Evolutionary conservation across 441 rosid genomes (phyloP).

Genomic region (Eruca vesicaria): DNA sequence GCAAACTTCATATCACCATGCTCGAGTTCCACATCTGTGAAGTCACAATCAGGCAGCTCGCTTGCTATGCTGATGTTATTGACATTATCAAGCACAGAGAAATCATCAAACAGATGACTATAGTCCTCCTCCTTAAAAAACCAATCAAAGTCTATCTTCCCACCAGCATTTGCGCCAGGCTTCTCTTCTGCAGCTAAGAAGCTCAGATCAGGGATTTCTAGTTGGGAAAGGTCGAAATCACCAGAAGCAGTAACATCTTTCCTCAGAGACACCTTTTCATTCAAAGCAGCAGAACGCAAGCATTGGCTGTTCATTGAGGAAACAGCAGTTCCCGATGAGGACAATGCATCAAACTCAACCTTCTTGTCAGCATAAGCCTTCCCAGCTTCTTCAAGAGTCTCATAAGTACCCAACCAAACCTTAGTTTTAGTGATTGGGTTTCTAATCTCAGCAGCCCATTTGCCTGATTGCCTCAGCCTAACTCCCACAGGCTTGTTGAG

Average conservation of each 20-base stretch:
- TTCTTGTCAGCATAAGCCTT: constrained; percentile 45
- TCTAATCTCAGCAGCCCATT: constrained; percentile 88
- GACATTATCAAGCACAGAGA: constrained; percentile 46
- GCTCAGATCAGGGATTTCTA: constrained; percentile 46
- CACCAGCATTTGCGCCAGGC: constrained; percentile 24
- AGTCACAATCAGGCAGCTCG: constrained; percentile 81
- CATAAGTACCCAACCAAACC: constrained; percentile 81
- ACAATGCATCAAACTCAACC: constrained; percentile 44
- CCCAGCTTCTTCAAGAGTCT: constrained; percentile 71
- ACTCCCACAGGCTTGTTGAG: constrained; percentile 59
- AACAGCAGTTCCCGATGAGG: constrained; percentile 29
- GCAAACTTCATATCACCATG: constrained; percentile 40
- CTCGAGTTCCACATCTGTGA: constrained; percentile 49
- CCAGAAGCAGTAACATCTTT: constrained; percentile 8
- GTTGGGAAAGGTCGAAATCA: constrained; percentile 41
- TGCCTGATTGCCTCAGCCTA: constrained; percentile 86
- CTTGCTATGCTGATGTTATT: constrained; percentile 28
- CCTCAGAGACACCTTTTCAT: background rate
- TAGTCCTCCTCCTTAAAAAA: constrained; percentile 16
- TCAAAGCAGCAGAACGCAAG: constrained; percentile 36
- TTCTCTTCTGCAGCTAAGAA: constrained; percentile 36
- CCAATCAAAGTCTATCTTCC: constrained; percentile 44
- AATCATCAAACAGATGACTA: constrained; percentile 37
- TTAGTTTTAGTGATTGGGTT: constrained; percentile 62
- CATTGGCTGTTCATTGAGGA: constrained; percentile 43